These are phyloP conservation scores for Chamaecyparis obtusa DNA, from an alignment of 75 land plant species.

Conservation along the genomic window DNA sequence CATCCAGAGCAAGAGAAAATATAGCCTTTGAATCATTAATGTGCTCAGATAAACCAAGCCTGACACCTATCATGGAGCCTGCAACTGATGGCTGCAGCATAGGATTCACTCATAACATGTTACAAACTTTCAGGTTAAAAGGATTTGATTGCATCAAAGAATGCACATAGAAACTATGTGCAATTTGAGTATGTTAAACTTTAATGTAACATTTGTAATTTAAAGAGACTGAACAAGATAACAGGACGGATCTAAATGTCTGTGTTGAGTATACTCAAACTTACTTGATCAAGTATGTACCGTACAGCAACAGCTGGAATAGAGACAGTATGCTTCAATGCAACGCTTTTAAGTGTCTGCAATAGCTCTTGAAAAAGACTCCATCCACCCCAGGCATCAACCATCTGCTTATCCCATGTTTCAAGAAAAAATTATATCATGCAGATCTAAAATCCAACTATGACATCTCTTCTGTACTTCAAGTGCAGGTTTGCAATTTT, in stretches of 20 bases:
- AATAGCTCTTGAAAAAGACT: constrained; percentile 81
- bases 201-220: background rate
- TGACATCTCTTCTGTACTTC: background rate
- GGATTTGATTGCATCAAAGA: background rate
- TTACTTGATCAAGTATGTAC: constrained; percentile 88
- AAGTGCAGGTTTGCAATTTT: background rate
- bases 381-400: constrained; percentile 99
- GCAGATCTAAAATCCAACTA: background rate
- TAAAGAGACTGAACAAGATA: background rate
- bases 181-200: background rate
- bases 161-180: background rate
- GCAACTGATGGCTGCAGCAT: constrained; percentile 73
- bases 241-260: background rate
- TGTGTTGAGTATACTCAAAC: background rate
- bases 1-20: constrained; percentile 74
- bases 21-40: constrained; percentile 65
- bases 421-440: background rate
- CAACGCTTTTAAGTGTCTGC: constrained; percentile 63
- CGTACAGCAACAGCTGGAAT: constrained; percentile 89
- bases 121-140: constrained; percentile 3
- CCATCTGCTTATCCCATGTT: constrained; percentile 53
- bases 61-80: constrained; percentile 89
- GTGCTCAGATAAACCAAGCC: constrained; percentile 88
- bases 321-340: constrained; percentile 80
- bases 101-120: background rate